phyloP scores from a whole-genome alignment of 2,329 filamentous ascomycete genomes.

The Ophiostoma pallidulum region DNA sequence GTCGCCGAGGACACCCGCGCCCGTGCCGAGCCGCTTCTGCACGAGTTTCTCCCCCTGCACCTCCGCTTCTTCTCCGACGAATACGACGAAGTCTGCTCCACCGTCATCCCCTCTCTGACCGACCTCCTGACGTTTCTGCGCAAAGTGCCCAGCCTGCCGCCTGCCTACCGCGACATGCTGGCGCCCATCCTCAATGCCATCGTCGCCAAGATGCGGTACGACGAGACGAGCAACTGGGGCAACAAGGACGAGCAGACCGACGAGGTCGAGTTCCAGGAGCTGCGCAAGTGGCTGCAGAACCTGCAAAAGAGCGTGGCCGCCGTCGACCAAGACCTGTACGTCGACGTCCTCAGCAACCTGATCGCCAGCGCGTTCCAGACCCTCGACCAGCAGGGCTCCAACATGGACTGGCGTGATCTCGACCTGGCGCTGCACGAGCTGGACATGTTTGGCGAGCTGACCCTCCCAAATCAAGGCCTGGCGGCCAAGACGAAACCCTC shows the following conservation, averaged over 20 bases:
- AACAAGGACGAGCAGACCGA: conserved; percentile 91
- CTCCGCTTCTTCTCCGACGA: conserved; percentile 95
- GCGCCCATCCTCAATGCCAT: conserved; percentile 84
- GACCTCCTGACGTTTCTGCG: conserved; percentile 87
- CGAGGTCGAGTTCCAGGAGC: conserved; percentile 92
- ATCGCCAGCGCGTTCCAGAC: conserved; percentile 80
- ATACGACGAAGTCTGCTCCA: conserved; percentile 95
- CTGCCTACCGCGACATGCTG: conserved; percentile 71
- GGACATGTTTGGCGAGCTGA: conserved; percentile 89
- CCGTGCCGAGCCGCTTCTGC: conserved; percentile 72
- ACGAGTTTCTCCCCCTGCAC: conserved; percentile 75
- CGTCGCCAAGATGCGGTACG: conserved; percentile 92
- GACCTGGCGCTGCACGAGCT: conserved; percentile 93
- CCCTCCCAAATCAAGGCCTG: conserved; percentile 79
- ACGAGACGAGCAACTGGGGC: conserved; percentile 89
- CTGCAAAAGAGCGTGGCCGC: conserved; percentile 88
- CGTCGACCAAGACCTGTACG: conserved; percentile 79
- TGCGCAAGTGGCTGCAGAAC: conserved; percentile 80
- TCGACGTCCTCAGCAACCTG: conserved; percentile 77
- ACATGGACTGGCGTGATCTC: conserved; percentile 88
- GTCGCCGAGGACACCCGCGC: conserved; percentile 55
- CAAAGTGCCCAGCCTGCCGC: conserved; percentile 64
- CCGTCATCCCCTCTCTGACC: conserved; percentile 84
- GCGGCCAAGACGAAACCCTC: conserved; percentile 77
- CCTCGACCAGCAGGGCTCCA: conserved; percentile 62